Evolutionary conservation across 2,329 filamentous ascomycete species (phyloP).

Genomic region (Colletotrichum lindemuthianum): DNA sequence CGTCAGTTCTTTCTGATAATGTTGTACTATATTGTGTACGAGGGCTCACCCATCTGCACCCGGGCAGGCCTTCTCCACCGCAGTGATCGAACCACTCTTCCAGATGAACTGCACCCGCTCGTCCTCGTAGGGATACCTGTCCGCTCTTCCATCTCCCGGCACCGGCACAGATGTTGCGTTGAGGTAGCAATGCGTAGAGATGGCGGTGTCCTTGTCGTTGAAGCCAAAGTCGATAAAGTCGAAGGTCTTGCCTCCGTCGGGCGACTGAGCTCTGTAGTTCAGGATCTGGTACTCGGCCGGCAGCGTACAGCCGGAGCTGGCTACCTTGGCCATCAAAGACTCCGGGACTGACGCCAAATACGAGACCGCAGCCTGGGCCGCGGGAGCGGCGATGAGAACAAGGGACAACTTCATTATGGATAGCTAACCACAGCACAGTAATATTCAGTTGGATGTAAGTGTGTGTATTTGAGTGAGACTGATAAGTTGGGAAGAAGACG

Average conservation of each 20-base stretch:
- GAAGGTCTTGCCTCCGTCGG: conserved; percentile 46
- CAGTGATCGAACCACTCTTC: conserved; percentile 47
- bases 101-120: conserved; percentile 55
- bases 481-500: too few relatives aligned
- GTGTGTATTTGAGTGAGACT: too few relatives aligned
- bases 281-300: conserved; percentile 52
- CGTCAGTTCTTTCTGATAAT: neutral
- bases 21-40: neutral
- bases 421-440: neutral
- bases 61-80: conserved; percentile 58
- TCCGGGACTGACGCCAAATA: conserved; percentile 38
- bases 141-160: conserved; percentile 42
- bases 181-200: conserved; percentile 54
- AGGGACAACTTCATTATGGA: conserved; percentile 34
- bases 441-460: neutral
- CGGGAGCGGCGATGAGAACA: conserved; percentile 35
- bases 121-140: conserved; percentile 56
- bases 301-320: conserved; percentile 45
- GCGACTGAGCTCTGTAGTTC: conserved; percentile 48
- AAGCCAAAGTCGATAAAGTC: conserved; percentile 52
- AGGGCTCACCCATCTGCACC: conserved; percentile 47
- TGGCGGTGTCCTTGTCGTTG: conserved; percentile 50
- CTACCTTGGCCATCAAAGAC: conserved; percentile 31
- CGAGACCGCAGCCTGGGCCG: conserved; percentile 32
- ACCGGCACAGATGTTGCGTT: conserved; percentile 54